These are phyloP conservation scores for Scleromitrula shiraiana DNA, from an alignment of 2,329 filamentous ascomycete genomes.

Conservation along the genomic window DNA sequence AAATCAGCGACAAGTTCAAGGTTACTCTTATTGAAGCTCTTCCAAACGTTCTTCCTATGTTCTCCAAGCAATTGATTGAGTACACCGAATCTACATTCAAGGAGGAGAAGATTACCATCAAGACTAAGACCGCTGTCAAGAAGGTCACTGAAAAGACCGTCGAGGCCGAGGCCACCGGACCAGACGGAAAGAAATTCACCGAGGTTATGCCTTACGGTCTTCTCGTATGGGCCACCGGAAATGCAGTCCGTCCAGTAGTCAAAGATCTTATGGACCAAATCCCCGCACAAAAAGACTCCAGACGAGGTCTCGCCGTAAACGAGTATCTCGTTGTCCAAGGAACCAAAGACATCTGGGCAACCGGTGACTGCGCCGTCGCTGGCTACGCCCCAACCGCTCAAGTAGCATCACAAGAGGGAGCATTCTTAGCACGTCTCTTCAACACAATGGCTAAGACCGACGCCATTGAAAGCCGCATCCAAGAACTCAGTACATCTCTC, in stretches of 20 bases:
- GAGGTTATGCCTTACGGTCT: constrained; percentile 88
- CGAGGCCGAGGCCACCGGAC: constrained; percentile 74
- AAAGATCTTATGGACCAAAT: constrained; percentile 89
- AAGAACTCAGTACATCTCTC: constrained; percentile 54
- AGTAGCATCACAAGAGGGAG: constrained; percentile 91
- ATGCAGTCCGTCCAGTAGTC: constrained; percentile 82
- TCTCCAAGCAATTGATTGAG: constrained; percentile 98
- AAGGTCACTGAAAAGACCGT: constrained; percentile 88
- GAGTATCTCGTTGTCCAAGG: constrained; percentile 98
- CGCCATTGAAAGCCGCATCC: constrained; percentile 67
- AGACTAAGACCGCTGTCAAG: constrained; percentile 99
- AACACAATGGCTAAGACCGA: constrained; percentile 99
- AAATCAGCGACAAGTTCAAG: constrained; percentile 90
- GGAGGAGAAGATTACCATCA: constrained; percentile 95
- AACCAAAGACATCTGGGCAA: constrained; percentile 93
- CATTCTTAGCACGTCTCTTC: constrained; percentile 90
- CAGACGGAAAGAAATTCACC: constrained; percentile 75
- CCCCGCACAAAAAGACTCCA: constrained; percentile 88
- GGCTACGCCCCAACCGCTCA: constrained; percentile 97
- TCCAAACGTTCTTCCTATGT: constrained; percentile 93
- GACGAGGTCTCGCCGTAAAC: constrained; percentile 91
- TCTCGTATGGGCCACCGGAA: constrained; percentile 96
- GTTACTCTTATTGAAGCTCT: constrained; percentile 96
- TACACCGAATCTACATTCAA: constrained; percentile 99
- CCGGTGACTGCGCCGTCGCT: constrained; percentile 93